Percentiles rank a stretch among this genome's conserved stretches.
phyloP scores from a whole-genome alignment of 2,329 filamentous ascomycete genomes.

The Pseudogymnoascus sp. region DNA sequence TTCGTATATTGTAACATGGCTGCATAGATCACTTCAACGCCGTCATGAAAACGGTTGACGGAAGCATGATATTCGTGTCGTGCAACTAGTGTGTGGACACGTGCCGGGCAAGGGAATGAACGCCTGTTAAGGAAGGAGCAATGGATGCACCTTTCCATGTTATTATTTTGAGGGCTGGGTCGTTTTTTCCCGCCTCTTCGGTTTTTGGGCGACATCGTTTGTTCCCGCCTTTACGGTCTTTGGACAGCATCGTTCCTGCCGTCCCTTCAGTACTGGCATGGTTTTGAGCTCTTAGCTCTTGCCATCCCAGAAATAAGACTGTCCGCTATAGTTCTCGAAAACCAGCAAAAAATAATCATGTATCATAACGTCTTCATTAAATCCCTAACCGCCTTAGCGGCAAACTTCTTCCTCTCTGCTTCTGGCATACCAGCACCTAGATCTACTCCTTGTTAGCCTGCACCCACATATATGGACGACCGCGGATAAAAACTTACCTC shows the following conservation, averaged over 20 bases:
- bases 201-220: neutral
- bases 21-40: neutral
- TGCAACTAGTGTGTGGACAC: neutral
- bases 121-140: neutral
- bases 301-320: neutral
- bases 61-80: no score
- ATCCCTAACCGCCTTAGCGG: slow-evolving; percentile 54
- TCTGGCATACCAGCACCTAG: slow-evolving; percentile 52
- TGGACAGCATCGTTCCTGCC: neutral
- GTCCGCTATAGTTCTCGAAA: neutral
- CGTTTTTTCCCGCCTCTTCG: neutral
- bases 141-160: neutral
- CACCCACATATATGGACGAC: neutral
- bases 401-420: slow-evolving; percentile 53
- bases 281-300: neutral
- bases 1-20: neutral
- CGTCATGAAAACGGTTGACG: neutral
- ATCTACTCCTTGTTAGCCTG: slow-evolving; percentile 34
- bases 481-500: slow-evolving; percentile 21
- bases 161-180: neutral
- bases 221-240: neutral
- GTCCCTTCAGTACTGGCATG: neutral
- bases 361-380: slow-evolving; percentile 46
- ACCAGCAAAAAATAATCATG: neutral
- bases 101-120: neutral